Conservation (phyloP, 495 filamentous ascomycete genomes). For the Aspergillus leporis region DNA sequence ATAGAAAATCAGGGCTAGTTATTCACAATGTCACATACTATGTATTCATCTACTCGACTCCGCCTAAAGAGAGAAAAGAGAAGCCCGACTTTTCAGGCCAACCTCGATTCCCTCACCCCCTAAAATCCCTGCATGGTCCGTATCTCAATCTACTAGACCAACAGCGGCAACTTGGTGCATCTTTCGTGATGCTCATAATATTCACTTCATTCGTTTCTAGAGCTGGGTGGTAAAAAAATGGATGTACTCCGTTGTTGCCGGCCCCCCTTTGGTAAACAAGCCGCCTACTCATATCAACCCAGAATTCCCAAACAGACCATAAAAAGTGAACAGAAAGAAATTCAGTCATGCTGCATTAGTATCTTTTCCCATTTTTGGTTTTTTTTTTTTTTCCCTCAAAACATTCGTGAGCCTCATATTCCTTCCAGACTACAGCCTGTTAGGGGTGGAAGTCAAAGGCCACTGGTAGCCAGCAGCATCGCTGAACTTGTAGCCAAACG, state of each 20-base stretch:
- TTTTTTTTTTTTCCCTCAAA: slow-evolving; percentile 8
- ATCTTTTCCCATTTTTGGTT: slow-evolving; percentile 21
- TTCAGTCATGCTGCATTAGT: slow-evolving; percentile 14
- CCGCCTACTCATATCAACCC: slow-evolving; percentile 13
- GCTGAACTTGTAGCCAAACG: slow-evolving; percentile 98
- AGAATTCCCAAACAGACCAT: slow-evolving; percentile 19
- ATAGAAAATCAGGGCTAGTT: too few species aligned
- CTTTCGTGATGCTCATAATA: slow-evolving; percentile 12
- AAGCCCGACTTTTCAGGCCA: too few species aligned
- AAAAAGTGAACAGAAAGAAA: slow-evolving; percentile 19
- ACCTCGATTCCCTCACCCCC: too few species aligned
- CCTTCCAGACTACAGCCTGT: slow-evolving; percentile 61
- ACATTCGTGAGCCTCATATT: slow-evolving; percentile 10
- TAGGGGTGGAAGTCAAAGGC: slow-evolving; percentile 69
- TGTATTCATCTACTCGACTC: too few species aligned
- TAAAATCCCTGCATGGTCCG: too few species aligned
- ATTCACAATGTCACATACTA: too few species aligned
- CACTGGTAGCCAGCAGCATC: slow-evolving; percentile 96
- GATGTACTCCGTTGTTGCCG: slow-evolving; percentile 12
- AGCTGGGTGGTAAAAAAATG: not conserved
- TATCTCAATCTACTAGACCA: too few species aligned
- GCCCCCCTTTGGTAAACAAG: slow-evolving; percentile 2
- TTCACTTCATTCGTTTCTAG: slow-evolving; percentile 25
- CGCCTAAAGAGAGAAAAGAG: too few species aligned
- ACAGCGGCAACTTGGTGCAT: not conserved